A percentile compares a stretch with the other conserved stretches of the same genome.
Conservation (phyloP, 2,329 filamentous ascomycete genomes). For the Fusarium sp. region DNA sequence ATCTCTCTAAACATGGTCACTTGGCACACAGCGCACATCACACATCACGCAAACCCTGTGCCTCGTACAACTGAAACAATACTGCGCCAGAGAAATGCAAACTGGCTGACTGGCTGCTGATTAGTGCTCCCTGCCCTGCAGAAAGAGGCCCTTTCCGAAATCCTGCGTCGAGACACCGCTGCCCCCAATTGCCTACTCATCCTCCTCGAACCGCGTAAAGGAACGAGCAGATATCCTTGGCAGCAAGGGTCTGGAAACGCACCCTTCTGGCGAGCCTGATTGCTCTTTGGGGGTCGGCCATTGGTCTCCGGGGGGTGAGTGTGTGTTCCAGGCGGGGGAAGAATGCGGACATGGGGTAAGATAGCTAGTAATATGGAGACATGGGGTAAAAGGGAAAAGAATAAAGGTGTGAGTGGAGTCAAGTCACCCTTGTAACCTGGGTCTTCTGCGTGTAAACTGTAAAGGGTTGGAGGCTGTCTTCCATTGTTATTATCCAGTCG, state of each 20-base stretch:
- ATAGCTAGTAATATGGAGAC: conserved; percentile 15
- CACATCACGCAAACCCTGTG: background rate
- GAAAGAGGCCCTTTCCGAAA: conserved; percentile 20
- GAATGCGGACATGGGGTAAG: conserved; percentile 31
- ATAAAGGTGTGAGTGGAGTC: conserved; percentile 25
- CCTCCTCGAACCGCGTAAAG: background rate
- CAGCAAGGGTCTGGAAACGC: conserved; percentile 29
- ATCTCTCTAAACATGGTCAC: background rate
- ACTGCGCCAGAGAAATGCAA: conserved; percentile 9
- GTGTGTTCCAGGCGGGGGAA: conserved; percentile 17
- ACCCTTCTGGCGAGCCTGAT: background rate
- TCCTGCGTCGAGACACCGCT: conserved; percentile 28
- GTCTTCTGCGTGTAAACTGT: too few species aligned
- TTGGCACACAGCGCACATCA: background rate
- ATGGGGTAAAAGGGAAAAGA: conserved; percentile 21
- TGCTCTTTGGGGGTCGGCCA: conserved; percentile 42
- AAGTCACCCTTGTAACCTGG: background rate
- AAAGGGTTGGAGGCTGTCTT: background rate
- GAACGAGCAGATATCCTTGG: conserved; percentile 5
- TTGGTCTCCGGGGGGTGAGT: conserved; percentile 26
- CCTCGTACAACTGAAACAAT: conserved; percentile 38
- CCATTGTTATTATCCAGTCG: conserved; percentile 3
- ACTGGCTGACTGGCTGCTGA: background rate
- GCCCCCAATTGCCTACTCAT: too few species aligned
- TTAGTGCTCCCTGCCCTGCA: conserved; percentile 10